Base-by-base conservation (phyloP, 177 flowering plant genomes). In the Vitis hybrid region DNA sequence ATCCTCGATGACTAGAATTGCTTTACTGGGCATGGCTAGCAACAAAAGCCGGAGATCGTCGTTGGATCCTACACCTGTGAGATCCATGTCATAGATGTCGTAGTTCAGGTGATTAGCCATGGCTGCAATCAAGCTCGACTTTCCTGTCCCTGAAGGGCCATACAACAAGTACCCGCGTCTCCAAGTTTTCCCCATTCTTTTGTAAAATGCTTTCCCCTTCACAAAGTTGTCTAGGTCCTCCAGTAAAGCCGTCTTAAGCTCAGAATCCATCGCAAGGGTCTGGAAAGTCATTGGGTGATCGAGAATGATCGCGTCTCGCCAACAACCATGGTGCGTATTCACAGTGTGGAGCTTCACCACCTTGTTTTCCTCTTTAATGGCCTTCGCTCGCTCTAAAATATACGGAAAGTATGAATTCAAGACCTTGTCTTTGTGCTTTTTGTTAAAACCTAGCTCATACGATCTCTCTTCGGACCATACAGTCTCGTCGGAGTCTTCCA, bases 121-220 rank as follows among this genome's bases (percentile, higher is more conserved):
- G 35, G 86, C 86, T 0, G 86, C 86, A 27, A 84, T 73, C 79
- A 83, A 68, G 73, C 86, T 83, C 3, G 86, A 83, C 63, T 83
- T 83, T 1, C 86, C 86, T 2, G 86, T 83, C 15, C 86, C 86
- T 1, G 86, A 84, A 41, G 86, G 86, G 0, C 86, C 86, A 46
- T 80, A 80, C 70, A 83, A 50, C 81, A 83, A 66, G 30, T 83
- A 83, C 8, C 86, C 86, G 9, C 86, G 61, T 17, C 81, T 83
- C 86, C 86, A 81, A 1, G 86, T 80, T 73, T 64, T 73, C 14
- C 84, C 84, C 1, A 81, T 84, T 52, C 63, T 79, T 67, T 71
- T 73, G 54, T 84, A 84, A 15, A 74, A 79, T 46, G 79, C 83
- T 49, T 74, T 81, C 73, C 87, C 77, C 63, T 56, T 70, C 9